Evolutionary conservation across 257 asterid genomes (phyloP).

Genomic region (Lycium barbarum): DNA sequence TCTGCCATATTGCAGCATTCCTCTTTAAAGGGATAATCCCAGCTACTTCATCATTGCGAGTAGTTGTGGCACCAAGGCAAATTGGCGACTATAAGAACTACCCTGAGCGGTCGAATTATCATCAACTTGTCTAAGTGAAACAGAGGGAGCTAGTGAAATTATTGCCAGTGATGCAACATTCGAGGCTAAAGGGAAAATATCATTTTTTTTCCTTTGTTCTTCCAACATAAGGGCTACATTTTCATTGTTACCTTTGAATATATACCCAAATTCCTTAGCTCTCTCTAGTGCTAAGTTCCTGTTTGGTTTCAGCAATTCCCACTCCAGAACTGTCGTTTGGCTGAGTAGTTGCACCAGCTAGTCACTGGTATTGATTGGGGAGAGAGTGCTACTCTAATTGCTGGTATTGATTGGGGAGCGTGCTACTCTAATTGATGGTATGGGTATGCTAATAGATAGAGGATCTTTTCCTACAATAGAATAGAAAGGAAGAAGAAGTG

Average conservation of each 20-base stretch:
- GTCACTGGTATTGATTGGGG: no score
- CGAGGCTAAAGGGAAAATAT: not conserved
- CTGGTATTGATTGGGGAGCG: no score
- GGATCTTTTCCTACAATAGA: no score
- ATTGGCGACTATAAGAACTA: not conserved
- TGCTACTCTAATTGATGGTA: no score
- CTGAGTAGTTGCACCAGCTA: no score
- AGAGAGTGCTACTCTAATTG: no score
- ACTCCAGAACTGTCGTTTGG: not conserved
- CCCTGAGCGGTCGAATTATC: not conserved
- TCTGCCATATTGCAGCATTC: slow-evolving; percentile 17
- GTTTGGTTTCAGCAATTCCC: slow-evolving; percentile 25
- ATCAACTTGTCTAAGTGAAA: slow-evolving; percentile 16
- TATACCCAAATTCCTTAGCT: slow-evolving; percentile 23
- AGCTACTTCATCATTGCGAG: slow-evolving; percentile 21
- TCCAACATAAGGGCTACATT: not conserved
- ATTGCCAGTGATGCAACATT: slow-evolving; percentile 13
- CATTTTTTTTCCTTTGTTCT: not conserved
- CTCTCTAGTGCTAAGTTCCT: slow-evolving; percentile 32
- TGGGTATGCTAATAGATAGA: no score
- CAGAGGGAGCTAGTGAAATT: slow-evolving; percentile 39
- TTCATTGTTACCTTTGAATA: not conserved
- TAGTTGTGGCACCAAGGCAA: not conserved
- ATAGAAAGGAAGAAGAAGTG: no score
- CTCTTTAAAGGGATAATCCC: slow-evolving; percentile 1